Conservation (phyloP, 805 yeast genomes). For the Saturnispora kantuleensis region DNA sequence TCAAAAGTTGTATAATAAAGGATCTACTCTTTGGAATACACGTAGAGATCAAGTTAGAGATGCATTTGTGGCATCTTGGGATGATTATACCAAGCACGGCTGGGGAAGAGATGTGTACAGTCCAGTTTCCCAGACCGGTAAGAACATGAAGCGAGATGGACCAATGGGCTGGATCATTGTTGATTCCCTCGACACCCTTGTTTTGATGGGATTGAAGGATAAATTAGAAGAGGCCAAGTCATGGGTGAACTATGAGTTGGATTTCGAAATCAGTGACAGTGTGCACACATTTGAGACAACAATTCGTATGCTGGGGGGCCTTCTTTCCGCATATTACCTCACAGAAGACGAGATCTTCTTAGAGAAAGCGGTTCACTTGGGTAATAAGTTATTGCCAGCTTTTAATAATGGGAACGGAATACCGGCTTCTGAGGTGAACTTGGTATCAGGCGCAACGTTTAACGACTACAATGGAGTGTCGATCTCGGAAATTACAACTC, state of each 20-base stretch:
- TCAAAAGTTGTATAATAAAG: neutral
- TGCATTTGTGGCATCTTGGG: constrained; percentile 73
- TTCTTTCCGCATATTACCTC: constrained; percentile 71
- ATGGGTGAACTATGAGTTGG: constrained; percentile 67
- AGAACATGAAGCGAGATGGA: constrained; percentile 58
- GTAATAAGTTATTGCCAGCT: constrained; percentile 60
- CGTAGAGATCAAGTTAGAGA: constrained; percentile 49
- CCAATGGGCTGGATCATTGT: constrained; percentile 94
- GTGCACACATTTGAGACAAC: constrained; percentile 92
- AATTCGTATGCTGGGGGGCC: constrained; percentile 86
- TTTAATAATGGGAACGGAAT: constrained; percentile 54
- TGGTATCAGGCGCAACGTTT: constrained; percentile 43
- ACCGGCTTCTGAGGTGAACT: constrained; percentile 73
- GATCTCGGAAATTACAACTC: constrained; percentile 82
- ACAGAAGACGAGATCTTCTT: constrained; percentile 61
- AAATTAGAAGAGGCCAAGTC: constrained; percentile 54
- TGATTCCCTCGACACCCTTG: constrained; percentile 75
- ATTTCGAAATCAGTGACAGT: constrained; percentile 59
- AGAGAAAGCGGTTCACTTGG: constrained; percentile 72
- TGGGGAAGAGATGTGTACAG: constrained; percentile 79
- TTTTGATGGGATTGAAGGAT: constrained; percentile 60
- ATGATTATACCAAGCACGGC: constrained; percentile 59
- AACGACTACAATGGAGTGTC: constrained; percentile 72
- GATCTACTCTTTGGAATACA: constrained; percentile 30
- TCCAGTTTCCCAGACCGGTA: constrained; percentile 53